phyloP scores from a whole-genome alignment of 2,329 filamentous ascomycete species.

The Stachybotrys elegans region DNA sequence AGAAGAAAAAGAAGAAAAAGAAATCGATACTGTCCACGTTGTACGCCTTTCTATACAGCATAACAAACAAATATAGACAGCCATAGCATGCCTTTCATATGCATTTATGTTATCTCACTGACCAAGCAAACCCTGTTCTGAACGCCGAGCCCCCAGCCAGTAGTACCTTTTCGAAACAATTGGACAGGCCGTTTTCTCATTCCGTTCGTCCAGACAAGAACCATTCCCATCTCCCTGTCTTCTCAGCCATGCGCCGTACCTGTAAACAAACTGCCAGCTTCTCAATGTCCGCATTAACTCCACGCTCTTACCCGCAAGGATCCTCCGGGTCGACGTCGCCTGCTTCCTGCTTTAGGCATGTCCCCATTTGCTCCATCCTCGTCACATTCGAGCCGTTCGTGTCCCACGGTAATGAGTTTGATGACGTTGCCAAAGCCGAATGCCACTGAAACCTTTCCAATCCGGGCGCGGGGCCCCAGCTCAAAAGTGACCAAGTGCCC shows the following conservation, averaged over 20 bases:
- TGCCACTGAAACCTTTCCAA: constrained; percentile 62
- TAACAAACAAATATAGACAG: neutral
- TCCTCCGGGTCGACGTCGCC: constrained; percentile 31
- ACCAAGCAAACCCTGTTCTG: too few species aligned
- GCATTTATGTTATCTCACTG: too few species aligned
- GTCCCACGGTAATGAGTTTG: constrained; percentile 64
- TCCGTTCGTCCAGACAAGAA: too few species aligned
- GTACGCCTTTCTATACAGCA: neutral
- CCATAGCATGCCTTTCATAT: too few species aligned
- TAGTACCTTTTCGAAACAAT: too few species aligned
- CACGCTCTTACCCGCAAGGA: constrained; percentile 15
- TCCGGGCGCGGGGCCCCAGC: constrained; percentile 57
- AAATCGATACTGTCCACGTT: neutral
- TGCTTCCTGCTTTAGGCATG: constrained; percentile 28
- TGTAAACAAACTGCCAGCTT: constrained; percentile 4
- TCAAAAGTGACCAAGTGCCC: constrained; percentile 59
- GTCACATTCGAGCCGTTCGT: constrained; percentile 54
- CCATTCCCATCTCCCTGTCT: too few species aligned
- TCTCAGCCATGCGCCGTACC: neutral
- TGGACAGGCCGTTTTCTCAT: too few species aligned
- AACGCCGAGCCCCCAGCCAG: too few species aligned
- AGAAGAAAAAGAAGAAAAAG: neutral
- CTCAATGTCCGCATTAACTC: constrained; percentile 11
- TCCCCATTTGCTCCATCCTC: too few species aligned
- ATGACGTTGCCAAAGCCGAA: constrained; percentile 69